Conservation (phyloP, 768 basidiomycete species). For the Roridomyces roridus region DNA sequence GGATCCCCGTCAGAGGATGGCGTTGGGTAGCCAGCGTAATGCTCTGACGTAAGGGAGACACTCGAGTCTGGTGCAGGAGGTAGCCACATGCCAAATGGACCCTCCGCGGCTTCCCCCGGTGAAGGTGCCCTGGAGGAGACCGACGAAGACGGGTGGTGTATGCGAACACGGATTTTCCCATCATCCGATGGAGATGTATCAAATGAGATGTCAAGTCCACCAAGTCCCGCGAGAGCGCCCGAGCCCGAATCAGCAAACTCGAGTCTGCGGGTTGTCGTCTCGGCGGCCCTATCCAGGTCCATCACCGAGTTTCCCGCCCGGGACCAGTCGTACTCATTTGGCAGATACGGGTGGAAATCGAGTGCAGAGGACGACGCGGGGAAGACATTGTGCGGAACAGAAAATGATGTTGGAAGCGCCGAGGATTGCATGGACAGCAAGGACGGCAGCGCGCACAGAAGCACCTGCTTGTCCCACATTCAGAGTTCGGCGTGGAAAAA, state of each 20-base stretch:
- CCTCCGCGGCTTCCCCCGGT: constrained; percentile 26
- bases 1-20: constrained; percentile 50
- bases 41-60: constrained; percentile 45
- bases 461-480: constrained; percentile 56
- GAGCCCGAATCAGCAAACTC: constrained; percentile 64
- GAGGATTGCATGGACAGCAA: constrained; percentile 71
- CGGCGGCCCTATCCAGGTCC: constrained; percentile 51
- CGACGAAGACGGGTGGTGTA: constrained; percentile 61
- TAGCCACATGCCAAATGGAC: constrained; percentile 32
- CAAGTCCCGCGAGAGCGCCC: constrained; percentile 53
- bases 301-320: constrained; percentile 47
- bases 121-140: constrained; percentile 48
- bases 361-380: constrained; percentile 51
- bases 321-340: constrained; percentile 64
- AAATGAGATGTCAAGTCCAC: constrained; percentile 74
- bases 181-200: constrained; percentile 68
- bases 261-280: constrained; percentile 49
- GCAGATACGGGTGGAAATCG: constrained; percentile 53
- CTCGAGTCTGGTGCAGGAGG: constrained; percentile 27
- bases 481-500: constrained; percentile 23
- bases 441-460: constrained; percentile 78
- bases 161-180: constrained; percentile 76
- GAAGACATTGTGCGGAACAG: constrained; percentile 52
- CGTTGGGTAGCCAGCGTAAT: constrained; percentile 34
- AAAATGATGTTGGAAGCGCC: constrained; percentile 59